These are phyloP conservation scores for Moelleriella libera DNA, from an alignment of 2,329 filamentous ascomycete species.

Conservation along the genomic window DNA sequence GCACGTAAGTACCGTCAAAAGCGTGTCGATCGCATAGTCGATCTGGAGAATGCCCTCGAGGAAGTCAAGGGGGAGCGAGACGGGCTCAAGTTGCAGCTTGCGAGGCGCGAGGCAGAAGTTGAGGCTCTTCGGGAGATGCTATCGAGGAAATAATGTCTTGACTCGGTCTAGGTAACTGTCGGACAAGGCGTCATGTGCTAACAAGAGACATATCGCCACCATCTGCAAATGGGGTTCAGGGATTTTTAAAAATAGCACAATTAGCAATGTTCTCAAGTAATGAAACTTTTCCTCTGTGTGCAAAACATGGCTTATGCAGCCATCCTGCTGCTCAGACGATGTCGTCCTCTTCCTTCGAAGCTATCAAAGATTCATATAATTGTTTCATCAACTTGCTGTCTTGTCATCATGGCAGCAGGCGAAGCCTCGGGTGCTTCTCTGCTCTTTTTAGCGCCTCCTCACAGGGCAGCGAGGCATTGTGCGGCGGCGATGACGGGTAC, in stretches of 20 bases:
- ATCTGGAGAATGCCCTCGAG: slow-evolving; percentile 45
- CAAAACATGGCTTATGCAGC: neutral
- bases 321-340: slow-evolving; percentile 13
- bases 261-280: neutral
- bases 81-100: slow-evolving; percentile 46
- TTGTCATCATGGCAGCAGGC: slow-evolving; percentile 9
- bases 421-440: neutral
- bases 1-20: slow-evolving; percentile 59
- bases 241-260: neutral
- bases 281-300: neutral
- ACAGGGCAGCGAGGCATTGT: neutral
- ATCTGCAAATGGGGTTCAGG: neutral
- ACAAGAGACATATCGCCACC: neutral
- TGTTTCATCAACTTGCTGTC: slow-evolving; percentile 6
- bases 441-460: neutral
- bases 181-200: neutral
- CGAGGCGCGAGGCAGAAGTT: slow-evolving; percentile 50
- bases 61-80: slow-evolving; percentile 48
- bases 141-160: slow-evolving; percentile 10
- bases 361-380: neutral
- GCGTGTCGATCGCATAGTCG: slow-evolving; percentile 49
- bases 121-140: slow-evolving; percentile 42
- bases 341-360: slow-evolving; percentile 11
- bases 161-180: neutral
- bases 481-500: neutral